Percentiles rank a stretch among this genome's conserved stretches.
Evolutionary conservation across 208 protist genomes (phyloP).

Genomic region (Trypanosoma mega): DNA sequence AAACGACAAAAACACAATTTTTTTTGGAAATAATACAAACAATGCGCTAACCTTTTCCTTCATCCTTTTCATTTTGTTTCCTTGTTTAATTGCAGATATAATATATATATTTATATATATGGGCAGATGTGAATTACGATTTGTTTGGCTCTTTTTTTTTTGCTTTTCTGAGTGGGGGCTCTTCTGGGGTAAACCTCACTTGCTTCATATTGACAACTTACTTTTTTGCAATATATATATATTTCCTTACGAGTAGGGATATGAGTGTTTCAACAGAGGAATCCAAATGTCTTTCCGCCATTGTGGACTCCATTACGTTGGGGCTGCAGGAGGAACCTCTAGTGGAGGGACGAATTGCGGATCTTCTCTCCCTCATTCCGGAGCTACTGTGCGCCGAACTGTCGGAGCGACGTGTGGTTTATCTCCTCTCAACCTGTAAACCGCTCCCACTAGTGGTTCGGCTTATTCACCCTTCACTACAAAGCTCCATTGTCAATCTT

Average conservation of each 20-base stretch:
- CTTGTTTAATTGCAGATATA: too few relatives aligned
- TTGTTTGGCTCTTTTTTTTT: too few relatives aligned
- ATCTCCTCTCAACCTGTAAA: constrained; percentile 1
- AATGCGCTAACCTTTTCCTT: too few relatives aligned
- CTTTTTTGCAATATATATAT: neutral
- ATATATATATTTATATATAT: too few relatives aligned
- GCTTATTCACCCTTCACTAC: constrained; percentile 7
- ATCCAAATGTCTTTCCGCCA: constrained; percentile 3
- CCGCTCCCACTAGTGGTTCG: constrained; percentile 3
- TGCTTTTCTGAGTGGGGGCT: too few relatives aligned
- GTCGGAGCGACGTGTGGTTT: neutral
- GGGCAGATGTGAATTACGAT: too few relatives aligned
- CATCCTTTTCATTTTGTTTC: too few relatives aligned
- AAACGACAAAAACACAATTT: too few relatives aligned
- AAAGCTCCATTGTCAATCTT: constrained; percentile 7
- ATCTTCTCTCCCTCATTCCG: constrained; percentile 14
- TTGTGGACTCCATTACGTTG: constrained; percentile 13
- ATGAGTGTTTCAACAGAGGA: constrained; percentile 2
- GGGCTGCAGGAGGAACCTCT: constrained; percentile 7
- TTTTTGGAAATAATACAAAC: too few relatives aligned
- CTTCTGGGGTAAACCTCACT: too few relatives aligned
- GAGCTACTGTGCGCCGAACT: constrained; percentile 9
- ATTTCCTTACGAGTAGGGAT: neutral
- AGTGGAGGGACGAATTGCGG: constrained; percentile 12
- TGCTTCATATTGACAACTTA: neutral